Conservation (phyloP, 2,329 filamentous ascomycete species). For the Chalaropsis thielavioides region DNA sequence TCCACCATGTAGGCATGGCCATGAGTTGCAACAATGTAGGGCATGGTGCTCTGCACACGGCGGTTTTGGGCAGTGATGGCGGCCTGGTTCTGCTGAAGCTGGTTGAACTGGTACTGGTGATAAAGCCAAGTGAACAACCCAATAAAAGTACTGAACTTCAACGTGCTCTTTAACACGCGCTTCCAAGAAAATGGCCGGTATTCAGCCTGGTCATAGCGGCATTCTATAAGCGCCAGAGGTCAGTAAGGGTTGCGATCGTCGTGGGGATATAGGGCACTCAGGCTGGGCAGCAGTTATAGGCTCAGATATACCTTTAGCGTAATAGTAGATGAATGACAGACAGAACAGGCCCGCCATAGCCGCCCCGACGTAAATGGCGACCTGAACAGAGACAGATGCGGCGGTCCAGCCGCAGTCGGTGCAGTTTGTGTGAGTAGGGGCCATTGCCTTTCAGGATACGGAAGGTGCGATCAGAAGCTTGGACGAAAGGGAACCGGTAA, state of each 20-base stretch:
- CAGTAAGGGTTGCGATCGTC: neutral
- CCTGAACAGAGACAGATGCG: neutral
- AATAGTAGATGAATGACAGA: constrained; percentile 12
- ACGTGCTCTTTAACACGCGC: constrained; percentile 2
- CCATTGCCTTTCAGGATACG: neutral
- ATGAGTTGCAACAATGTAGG: too few relatives aligned
- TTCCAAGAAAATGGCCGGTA: constrained; percentile 7
- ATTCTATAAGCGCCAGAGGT: neutral
- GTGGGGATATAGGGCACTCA: neutral
- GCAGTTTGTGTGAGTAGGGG: neutral
- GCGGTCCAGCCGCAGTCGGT: neutral
- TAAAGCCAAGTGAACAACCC: constrained; percentile 13
- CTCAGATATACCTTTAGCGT: constrained; percentile 9
- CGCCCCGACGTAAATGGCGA: constrained; percentile 8
- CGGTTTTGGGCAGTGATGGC: neutral
- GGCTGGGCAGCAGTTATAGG: too few relatives aligned
- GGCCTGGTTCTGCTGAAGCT: neutral
- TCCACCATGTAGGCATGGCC: neutral
- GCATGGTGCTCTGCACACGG: neutral
- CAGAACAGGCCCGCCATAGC: constrained; percentile 9
- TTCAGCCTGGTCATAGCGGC: constrained; percentile 12
- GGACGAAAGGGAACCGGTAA: neutral
- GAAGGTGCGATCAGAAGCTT: neutral
- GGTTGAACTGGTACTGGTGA: constrained; percentile 14
- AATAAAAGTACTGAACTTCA: constrained; percentile 10